These are phyloP conservation scores for Roridomyces roridus DNA, from an alignment of 768 basidiomycete species.

Conservation along the genomic window DNA sequence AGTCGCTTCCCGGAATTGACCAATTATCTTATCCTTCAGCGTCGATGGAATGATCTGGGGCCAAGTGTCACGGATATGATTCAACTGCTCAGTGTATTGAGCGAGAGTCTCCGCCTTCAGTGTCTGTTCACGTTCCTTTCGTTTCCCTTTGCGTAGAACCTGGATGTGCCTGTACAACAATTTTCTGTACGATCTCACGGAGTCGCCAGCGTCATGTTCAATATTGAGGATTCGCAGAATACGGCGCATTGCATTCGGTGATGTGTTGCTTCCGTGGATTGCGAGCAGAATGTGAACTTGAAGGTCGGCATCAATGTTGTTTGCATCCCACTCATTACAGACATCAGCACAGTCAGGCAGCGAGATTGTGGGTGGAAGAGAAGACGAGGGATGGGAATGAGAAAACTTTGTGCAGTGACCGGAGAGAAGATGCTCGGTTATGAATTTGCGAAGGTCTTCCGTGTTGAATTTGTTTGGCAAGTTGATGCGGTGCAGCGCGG, in stretches of 20 bases:
- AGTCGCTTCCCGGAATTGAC: not conserved
- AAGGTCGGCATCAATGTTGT: slow-evolving; percentile 14
- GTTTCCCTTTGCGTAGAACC: not conserved
- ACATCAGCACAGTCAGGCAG: not conserved
- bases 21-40: not conserved
- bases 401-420: too few relatives aligned
- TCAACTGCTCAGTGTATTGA: not conserved
- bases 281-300: not conserved
- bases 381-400: not conserved
- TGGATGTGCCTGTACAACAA: not conserved
- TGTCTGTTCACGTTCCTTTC: not conserved
- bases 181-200: not conserved
- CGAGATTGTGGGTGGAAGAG: not conserved
- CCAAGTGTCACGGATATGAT: not conserved
- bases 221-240: not conserved
- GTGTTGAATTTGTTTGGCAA: too few relatives aligned
- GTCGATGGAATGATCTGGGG: not conserved
- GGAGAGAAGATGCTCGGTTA: too few relatives aligned
- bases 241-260: not conserved
- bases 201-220: not conserved
- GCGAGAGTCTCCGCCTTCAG: not conserved
- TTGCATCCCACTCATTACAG: not conserved
- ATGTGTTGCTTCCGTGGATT: not conserved
- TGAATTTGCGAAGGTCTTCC: too few relatives aligned
- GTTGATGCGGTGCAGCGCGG: not conserved